These are phyloP conservation scores for Combretum micranthum DNA, from an alignment of 345 rosid genomes.

Conservation along the genomic window DNA sequence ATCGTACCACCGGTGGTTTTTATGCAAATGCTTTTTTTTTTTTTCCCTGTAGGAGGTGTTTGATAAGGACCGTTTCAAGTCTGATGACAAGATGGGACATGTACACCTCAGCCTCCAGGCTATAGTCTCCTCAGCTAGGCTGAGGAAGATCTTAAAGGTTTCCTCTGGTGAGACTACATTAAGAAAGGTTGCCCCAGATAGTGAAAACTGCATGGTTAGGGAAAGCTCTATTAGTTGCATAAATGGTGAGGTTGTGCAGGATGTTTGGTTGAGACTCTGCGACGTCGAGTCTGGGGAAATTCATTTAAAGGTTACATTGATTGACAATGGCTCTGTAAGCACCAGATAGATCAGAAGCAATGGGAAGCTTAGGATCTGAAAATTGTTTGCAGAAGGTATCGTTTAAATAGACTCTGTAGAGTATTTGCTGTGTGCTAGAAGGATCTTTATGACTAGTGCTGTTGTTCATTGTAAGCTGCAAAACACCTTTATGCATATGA, in stretches of 20 bases:
- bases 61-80: slow-evolving; percentile 90
- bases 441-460: too few relatives aligned
- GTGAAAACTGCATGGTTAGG: slow-evolving; percentile 68
- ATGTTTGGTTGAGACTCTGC: slow-evolving; percentile 74
- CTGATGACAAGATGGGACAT: slow-evolving; percentile 98
- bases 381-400: too few relatives aligned
- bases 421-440: too few relatives aligned
- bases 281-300: slow-evolving; percentile 94
- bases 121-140: slow-evolving; percentile 71
- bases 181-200: slow-evolving; percentile 72
- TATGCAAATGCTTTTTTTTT: too few relatives aligned
- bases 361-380: too few relatives aligned
- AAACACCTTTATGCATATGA: too few relatives aligned
- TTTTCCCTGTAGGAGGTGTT: slow-evolving; percentile 68
- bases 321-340: slow-evolving; percentile 26
- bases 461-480: too few relatives aligned
- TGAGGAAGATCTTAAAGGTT: slow-evolving; percentile 64
- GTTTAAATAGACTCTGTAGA: too few relatives aligned
- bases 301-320: slow-evolving; percentile 65
- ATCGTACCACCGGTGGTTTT: too few relatives aligned
- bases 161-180: slow-evolving; percentile 66
- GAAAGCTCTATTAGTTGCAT: slow-evolving; percentile 77
- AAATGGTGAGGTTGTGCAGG: slow-evolving; percentile 81
- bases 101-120: slow-evolving; percentile 85
- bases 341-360: slow-evolving; percentile 2